Base-by-base conservation (phyloP, 495 filamentous ascomycete genomes). In the Penicillium malachiteum region DNA sequence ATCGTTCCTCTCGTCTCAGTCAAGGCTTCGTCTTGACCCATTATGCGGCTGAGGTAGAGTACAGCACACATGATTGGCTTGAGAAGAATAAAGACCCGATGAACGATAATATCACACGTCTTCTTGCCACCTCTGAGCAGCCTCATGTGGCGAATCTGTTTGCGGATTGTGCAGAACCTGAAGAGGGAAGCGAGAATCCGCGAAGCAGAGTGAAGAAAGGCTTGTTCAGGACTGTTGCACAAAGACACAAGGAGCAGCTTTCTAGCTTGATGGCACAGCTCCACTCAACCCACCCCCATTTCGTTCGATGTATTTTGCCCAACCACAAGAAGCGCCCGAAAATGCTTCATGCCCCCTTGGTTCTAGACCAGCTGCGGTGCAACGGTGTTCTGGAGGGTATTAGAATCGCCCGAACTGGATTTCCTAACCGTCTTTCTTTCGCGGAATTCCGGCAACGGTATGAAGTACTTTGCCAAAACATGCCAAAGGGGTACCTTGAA, bases 11-110 rank as follows among this genome's bases (percentile, higher is more conserved):
- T 43, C 86, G 94, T 33, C 81, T 97, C 31, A 88, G 81, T 2
- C 92, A 96, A 67, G 95, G 95, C 1, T 99, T 99, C 65, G 85
- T 96, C 67, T 83, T 99, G n/a, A 99, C 95, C 2, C 95, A 99
- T 64, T 99, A 99, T 62, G 95, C 95, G 8, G 91, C 95, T 13
- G 94, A 96, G 70, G 95, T 99, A 1, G 95, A 99, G 67, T 99
- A 99, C 69, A 88, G 84, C 10, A 99, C 95, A 0, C 84, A 92
- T 18, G 90, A 89, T 44, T 99, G 95, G 95, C 78, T 99, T 32
- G 93, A 97, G 67, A 99, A 97, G 80, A 99, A 99, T 74, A 99
- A 99, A 64, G 95, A 99, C 66, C 95, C 95, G 1, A 71, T 99
- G 9, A 97, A 97, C 56, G 95, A 99, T 77, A 99, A 96, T 59